Conservation (phyloP, 192 early-diverging fungal genomes). For the Funneliformis geosporum region DNA sequence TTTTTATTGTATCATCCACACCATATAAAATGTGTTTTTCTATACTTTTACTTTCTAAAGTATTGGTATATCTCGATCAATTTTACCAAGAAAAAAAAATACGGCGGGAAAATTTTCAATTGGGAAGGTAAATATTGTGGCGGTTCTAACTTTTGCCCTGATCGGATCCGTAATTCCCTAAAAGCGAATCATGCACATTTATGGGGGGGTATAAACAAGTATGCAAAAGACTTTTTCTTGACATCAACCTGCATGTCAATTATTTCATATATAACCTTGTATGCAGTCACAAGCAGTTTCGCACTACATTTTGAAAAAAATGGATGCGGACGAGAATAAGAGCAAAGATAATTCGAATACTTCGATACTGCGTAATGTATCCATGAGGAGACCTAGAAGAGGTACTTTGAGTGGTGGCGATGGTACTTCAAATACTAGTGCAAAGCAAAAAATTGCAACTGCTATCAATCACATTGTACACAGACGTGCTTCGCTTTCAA, state of each 20-base stretch:
- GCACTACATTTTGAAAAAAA: neutral
- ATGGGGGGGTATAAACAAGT: neutral
- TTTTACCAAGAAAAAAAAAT: no score
- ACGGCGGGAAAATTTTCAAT: no score
- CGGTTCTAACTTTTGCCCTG: neutral
- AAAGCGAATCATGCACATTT: neutral
- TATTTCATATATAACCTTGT: neutral
- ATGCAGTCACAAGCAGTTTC: neutral
- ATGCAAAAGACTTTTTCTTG: neutral
- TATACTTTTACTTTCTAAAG: no score
- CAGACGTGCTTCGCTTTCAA: constrained; percentile 26
- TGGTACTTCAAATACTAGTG: no score
- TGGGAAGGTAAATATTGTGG: no score
- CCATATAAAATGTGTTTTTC: no score
- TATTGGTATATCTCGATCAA: no score
- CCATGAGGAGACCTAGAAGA: neutral
- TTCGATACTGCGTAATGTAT: constrained; percentile 21
- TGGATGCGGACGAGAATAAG: neutral
- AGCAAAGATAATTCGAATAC: neutral
- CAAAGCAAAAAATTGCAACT: neutral
- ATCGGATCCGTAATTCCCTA: neutral
- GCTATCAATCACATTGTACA: constrained; percentile 19
- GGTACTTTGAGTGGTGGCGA: constrained; percentile 26
- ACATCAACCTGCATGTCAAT: neutral
- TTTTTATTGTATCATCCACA: no score